Evolutionary conservation across 768 basidiomycete genomes (phyloP).

Genomic region (Serendipita indica): DNA sequence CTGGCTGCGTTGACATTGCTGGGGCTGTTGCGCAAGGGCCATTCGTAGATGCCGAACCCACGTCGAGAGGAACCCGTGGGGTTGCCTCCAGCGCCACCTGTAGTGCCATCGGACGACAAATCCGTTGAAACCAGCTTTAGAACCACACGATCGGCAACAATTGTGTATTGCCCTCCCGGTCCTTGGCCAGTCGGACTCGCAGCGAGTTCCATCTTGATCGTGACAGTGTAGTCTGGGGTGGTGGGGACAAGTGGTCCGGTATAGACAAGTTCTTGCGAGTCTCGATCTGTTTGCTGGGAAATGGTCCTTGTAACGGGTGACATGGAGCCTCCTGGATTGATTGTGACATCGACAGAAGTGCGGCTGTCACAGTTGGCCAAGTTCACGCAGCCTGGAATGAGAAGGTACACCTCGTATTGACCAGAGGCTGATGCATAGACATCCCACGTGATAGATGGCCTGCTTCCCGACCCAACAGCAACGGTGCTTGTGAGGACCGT

Average conservation of each 20-base stretch:
- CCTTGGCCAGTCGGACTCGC: constrained; percentile 47
- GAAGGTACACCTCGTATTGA: constrained; percentile 66
- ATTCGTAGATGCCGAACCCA: constrained; percentile 84
- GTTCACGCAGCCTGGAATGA: constrained; percentile 73
- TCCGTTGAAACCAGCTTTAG: constrained; percentile 54
- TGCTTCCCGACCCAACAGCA: constrained; percentile 44
- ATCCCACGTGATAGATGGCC: constrained; percentile 78
- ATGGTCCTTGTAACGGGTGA: constrained; percentile 53
- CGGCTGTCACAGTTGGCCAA: constrained; percentile 68
- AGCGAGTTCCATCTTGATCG: constrained; percentile 61
- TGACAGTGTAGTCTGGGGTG: constrained; percentile 52
- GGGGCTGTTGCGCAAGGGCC: constrained; percentile 39
- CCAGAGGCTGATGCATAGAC: constrained; percentile 88
- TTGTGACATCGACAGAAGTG: constrained; percentile 67
- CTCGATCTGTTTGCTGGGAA: constrained; percentile 53
- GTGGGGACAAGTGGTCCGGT: constrained; percentile 70
- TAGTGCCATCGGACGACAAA: constrained; percentile 24
- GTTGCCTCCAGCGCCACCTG: constrained; percentile 22
- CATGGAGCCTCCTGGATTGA: constrained; percentile 60
- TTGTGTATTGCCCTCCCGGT: constrained; percentile 50
- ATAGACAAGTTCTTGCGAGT: constrained; percentile 53
- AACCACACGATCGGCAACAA: constrained; percentile 81
- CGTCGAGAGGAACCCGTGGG: constrained; percentile 26
- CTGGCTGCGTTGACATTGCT: constrained; percentile 42
- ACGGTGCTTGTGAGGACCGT: constrained; percentile 56